phyloP scores from a whole-genome alignment of 1,284 basidiomycete genomes.

The Cutaneotrichosporon dermatis region DNA sequence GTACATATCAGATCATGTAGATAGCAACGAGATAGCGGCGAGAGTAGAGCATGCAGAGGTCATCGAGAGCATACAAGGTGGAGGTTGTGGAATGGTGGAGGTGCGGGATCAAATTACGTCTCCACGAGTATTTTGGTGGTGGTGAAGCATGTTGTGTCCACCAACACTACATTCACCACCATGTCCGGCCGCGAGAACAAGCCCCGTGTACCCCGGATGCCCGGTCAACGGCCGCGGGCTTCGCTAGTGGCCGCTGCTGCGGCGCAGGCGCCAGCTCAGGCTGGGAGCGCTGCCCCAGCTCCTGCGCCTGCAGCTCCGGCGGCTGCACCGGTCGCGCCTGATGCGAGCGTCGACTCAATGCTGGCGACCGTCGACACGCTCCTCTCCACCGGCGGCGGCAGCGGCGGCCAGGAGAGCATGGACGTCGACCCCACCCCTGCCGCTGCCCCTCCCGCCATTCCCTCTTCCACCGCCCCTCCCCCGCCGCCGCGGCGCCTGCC shows the following conservation, averaged over 20 bases:
- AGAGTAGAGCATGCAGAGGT: too few relatives aligned
- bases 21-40: neutral
- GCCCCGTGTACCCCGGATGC: conserved; percentile 16
- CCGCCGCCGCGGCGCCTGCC: too few relatives aligned
- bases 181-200: conserved; percentile 13
- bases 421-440: conserved; percentile 3
- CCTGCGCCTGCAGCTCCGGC: neutral
- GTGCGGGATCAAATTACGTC: neutral
- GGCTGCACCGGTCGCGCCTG: neutral
- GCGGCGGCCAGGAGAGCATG: conserved; percentile 1
- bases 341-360: neutral
- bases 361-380: neutral
- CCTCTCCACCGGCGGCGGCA: neutral
- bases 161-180: neutral
- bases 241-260: conserved; percentile 14
- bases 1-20: neutral
- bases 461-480: neutral
- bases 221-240: conserved; percentile 9
- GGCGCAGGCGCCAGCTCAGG: neutral
- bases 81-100: neutral
- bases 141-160: neutral
- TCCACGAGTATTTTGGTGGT: neutral
- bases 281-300: neutral
- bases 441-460: neutral
- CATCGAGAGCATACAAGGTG: too few relatives aligned